Base-by-base conservation (phyloP, 768 basidiomycete species). In the Termitomyces sp. region DNA sequence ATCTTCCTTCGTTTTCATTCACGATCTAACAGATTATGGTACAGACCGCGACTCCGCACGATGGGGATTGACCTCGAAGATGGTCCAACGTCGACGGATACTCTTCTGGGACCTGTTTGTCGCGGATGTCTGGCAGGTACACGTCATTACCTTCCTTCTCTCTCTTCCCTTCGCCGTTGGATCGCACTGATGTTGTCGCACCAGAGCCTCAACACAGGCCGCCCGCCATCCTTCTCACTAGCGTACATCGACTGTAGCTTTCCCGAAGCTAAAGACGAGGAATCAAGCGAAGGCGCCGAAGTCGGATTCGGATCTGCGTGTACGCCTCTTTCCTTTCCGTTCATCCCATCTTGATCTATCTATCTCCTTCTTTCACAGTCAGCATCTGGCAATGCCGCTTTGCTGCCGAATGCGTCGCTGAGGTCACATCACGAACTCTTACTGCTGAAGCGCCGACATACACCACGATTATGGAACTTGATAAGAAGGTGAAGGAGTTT, bases 61-160 rank as follows among this genome's bases (percentile, higher is more conserved):
- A 53, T 88, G 86, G 86, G 78, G 74, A 2, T 68, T 90, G n/a
- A 73, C 80, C 5, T 70, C 78, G 2, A 81, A 81, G 64, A 78
- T 83, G 60, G 82, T 89, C 0, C 77, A 86, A 58, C 71, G 87
- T 28, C 77, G 88, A 9, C 78, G 87, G 3, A 71, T 83, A 32
- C 70, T 88, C 10, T 90, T 91, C 69, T 91, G 88, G 88, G 86
- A 90, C 63, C 72, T 89, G 10, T 90, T 88, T 59, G 75, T 85
- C 19, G 82, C 83, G 0, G 88, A 90, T 60, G 73, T 78, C 3
- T 90, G 84, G 84, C 74, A 80, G 70, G 87, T 87, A 58, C 35
- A 77, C 1, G 5, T 17, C 14, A 17, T 22, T 19, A 12, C 0
- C 11, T 19, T 42, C 6, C 19, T n/a, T 17, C 10, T 22, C 6